Evolutionary conservation across 805 yeast genomes (phyloP), one percentile per base, ranked within the genome.

Genomic region (Candida fluviatilis): DNA sequence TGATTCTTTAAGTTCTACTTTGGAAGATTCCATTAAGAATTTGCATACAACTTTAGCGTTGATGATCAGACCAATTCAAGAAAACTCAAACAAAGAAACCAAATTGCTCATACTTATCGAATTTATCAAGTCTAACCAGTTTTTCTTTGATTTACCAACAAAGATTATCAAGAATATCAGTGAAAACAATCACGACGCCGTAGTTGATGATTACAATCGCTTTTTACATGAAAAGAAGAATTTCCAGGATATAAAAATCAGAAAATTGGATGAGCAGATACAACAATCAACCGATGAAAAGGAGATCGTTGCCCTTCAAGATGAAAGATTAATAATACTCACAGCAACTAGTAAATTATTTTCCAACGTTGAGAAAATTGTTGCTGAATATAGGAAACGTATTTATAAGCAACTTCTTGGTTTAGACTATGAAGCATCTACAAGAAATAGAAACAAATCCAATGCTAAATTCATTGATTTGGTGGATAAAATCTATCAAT

Each of bases 51-150:
- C 66, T 1, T 57, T 71, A 0, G 48, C 66, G 5, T 48, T 65
- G 31, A 58, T 65, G 58, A 65, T 68, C 21, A 50, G 71, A 32
- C 74, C 74, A 4, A 62, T 68, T 11, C 50, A 57, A 45, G 73
- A 68, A 26, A 64, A 64, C 39, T 58, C 60, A 38, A 48, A 51
- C 18, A 62, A 57, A 41, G 71, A 66, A 47, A 39, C 38, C 6
- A 68, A 67, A 37, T 45, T 67, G 16, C 30, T 48, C 16, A 54
- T 47, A 34, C 49, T 67, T 38, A 61, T 68, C 26, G 72, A 66
- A 5, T 65, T 66, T 38, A 46, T 67, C 11, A 51, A 51, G 12
- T 36, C 45, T 3, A 54, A 68, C 42, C 49, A 50, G 27, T 62
- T 57, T 33, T 49, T 68, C 29, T 68, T 68, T 39, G 64, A 67